Evolutionary conservation across 176 grass and related monocot genomes (phyloP).

Genomic region (Hordeum vulgare): DNA sequence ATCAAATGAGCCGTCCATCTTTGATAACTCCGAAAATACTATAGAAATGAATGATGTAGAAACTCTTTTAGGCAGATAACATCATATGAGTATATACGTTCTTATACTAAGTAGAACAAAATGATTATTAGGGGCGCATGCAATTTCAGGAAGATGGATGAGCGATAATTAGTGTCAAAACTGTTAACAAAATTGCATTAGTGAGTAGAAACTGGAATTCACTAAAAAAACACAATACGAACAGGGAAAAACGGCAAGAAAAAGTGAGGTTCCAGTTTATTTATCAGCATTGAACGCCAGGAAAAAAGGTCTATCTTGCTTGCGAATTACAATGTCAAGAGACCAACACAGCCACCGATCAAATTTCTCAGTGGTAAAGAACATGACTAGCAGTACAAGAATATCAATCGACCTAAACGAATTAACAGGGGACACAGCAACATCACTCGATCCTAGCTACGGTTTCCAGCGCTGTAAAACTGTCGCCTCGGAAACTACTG

Average conservation of each 20-base stretch:
- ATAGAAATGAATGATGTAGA: too few species aligned
- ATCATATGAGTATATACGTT: too few species aligned
- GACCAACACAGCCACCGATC: background rate
- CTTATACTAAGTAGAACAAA: too few species aligned
- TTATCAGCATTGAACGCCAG: background rate
- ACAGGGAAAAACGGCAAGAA: background rate
- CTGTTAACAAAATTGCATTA: too few species aligned
- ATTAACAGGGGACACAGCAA: background rate
- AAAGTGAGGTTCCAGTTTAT: constrained; percentile 8
- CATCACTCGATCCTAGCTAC: constrained; percentile 7
- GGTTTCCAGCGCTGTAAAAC: constrained; percentile 30
- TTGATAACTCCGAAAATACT: too few species aligned
- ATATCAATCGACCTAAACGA: constrained; percentile 18
- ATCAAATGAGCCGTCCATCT: too few species aligned
- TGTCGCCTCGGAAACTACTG: constrained; percentile 3
- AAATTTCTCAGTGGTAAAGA: background rate
- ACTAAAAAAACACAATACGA: background rate
- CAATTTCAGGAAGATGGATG: too few species aligned
- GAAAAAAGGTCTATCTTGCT: background rate
- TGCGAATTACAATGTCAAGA: constrained; percentile 18
- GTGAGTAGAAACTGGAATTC: too few species aligned
- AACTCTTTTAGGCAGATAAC: too few species aligned
- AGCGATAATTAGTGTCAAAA: too few species aligned
- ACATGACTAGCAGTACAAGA: background rate
- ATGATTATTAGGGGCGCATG: too few species aligned